Evolutionary conservation across 2,329 filamentous ascomycete genomes (phyloP).

Genomic region (Apiospora phragmitis): DNA sequence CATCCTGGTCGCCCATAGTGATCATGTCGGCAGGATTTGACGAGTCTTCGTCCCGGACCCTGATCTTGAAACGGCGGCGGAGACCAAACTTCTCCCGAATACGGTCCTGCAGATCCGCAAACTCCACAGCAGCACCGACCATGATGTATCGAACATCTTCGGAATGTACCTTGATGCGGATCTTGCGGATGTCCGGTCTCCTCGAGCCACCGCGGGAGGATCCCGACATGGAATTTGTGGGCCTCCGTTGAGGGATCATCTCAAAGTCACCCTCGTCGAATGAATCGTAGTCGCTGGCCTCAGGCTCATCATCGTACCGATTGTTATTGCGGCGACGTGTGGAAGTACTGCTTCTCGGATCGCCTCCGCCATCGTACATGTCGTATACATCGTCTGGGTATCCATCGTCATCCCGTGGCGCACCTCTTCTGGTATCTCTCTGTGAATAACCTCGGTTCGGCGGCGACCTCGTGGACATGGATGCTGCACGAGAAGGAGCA

Average conservation of each 20-base stretch:
- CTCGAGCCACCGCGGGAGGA: constrained; percentile 56
- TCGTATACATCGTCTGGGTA: constrained; percentile 73
- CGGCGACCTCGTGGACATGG: constrained; percentile 35
- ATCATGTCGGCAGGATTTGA: constrained; percentile 81
- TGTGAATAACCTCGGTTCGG: constrained; percentile 46
- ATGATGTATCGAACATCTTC: constrained; percentile 94
- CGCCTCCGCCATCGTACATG: constrained; percentile 50
- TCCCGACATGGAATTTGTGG: constrained; percentile 47
- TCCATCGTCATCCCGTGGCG: constrained; percentile 57
- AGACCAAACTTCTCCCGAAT: constrained; percentile 88
- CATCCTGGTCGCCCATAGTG: constrained; percentile 94
- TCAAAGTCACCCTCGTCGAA: constrained; percentile 80
- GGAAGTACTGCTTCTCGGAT: constrained; percentile 37
- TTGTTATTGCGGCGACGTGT: constrained; percentile 48
- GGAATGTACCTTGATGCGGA: constrained; percentile 89
- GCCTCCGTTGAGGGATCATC: constrained; percentile 63
- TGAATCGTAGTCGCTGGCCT: constrained; percentile 70
- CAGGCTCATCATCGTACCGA: constrained; percentile 77
- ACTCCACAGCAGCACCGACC: constrained; percentile 71
- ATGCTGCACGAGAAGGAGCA: constrained; percentile 40
- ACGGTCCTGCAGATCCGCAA: constrained; percentile 73
- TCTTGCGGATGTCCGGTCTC: constrained; percentile 69
- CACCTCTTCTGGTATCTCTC: constrained; percentile 37
- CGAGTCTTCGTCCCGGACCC: constrained; percentile 78
- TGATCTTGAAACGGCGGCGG: constrained; percentile 79